These are phyloP conservation scores for Calvatia gigantea DNA, from an alignment of 768 basidiomycete genomes.

Conservation along the genomic window DNA sequence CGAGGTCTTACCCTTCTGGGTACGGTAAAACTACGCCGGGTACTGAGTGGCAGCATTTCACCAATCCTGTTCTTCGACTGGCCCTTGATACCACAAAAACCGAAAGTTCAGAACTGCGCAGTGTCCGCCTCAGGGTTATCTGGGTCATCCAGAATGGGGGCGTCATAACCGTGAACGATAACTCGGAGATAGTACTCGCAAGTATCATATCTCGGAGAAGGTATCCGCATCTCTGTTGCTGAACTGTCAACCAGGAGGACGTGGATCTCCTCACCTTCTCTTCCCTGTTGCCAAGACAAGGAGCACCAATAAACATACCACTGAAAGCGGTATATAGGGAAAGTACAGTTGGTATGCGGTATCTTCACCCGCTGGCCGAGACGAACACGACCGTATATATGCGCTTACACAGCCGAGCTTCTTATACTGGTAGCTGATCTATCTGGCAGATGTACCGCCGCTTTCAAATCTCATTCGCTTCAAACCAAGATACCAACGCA, in stretches of 20 bases:
- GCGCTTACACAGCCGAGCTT: neutral
- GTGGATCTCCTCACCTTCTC: slow-evolving; percentile 72
- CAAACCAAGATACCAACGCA: slow-evolving; percentile 42
- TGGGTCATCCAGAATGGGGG: slow-evolving; percentile 49
- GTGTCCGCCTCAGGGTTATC: slow-evolving; percentile 59
- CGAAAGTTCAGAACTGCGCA: slow-evolving; percentile 48
- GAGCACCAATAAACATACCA: slow-evolving; percentile 42
- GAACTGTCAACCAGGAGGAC: slow-evolving; percentile 53
- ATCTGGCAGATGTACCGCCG: slow-evolving; percentile 62
- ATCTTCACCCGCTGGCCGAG: slow-evolving; percentile 48
- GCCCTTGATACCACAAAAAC: slow-evolving; percentile 58
- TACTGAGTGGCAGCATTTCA: slow-evolving; percentile 76
- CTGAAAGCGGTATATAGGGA: slow-evolving; percentile 80
- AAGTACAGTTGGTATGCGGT: slow-evolving; percentile 70
- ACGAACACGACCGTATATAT: slow-evolving; percentile 8
- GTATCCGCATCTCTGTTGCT: slow-evolving; percentile 7
- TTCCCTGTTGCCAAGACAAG: slow-evolving; percentile 29
- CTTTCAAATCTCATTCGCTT: slow-evolving; percentile 70
- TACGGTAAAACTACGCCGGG: slow-evolving; percentile 19
- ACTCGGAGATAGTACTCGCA: slow-evolving; percentile 66
- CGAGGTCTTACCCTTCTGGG: slow-evolving; percentile 53
- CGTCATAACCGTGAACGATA: slow-evolving; percentile 32
- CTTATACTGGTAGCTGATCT: neutral
- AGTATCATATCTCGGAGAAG: slow-evolving; percentile 28
- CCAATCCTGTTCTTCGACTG: slow-evolving; percentile 63